phyloP scores from a whole-genome alignment of 2,329 filamentous ascomycete genomes.

The Onygenales sp. region DNA sequence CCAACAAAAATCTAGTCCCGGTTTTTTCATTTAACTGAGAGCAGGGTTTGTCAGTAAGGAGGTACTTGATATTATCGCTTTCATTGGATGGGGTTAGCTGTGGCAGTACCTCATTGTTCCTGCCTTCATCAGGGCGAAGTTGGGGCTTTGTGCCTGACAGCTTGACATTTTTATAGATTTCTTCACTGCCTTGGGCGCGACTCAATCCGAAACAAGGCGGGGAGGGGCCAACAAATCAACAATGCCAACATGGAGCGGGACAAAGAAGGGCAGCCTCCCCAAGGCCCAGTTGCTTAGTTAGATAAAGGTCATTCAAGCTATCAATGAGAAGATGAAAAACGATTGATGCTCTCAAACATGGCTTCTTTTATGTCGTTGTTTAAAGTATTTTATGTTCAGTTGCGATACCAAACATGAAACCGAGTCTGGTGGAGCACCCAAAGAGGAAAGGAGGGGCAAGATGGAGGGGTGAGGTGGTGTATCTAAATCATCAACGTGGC shows the following conservation, averaged over 20 bases:
- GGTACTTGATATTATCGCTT: neutral
- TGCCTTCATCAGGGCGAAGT: neutral
- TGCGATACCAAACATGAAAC: neutral
- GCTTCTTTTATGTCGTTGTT: neutral
- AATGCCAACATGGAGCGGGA: neutral
- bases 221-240: neutral
- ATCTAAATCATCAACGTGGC: neutral
- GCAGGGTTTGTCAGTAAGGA: too few relatives aligned
- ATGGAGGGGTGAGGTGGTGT: neutral
- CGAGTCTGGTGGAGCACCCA: too few relatives aligned
- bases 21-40: too few relatives aligned
- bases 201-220: neutral
- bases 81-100: neutral
- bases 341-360: neutral
- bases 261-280: neutral
- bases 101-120: neutral
- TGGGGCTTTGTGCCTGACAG: slow-evolving; percentile 1
- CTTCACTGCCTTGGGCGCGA: neutral
- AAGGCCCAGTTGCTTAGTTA: too few relatives aligned
- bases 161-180: neutral
- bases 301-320: too few relatives aligned
- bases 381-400: neutral
- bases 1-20: too few relatives aligned
- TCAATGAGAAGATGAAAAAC: too few relatives aligned
- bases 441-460: neutral